Evolutionary conservation across 345 rosid species (phyloP).

Genomic region (Salix purpurea): DNA sequence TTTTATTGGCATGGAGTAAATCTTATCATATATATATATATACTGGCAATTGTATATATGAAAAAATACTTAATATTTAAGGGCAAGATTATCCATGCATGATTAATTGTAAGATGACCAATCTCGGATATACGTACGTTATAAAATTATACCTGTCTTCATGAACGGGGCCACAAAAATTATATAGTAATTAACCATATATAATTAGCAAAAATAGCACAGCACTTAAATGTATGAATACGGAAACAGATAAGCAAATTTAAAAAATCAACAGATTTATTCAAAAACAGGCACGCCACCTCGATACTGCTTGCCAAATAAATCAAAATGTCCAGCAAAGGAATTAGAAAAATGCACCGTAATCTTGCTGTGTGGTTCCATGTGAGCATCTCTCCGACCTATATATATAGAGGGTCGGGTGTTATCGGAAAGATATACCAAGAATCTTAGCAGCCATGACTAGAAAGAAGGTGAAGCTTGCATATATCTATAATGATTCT

Average conservation of each 20-base stretch:
- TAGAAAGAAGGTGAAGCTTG: conserved; percentile 54
- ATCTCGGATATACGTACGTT: too few relatives aligned
- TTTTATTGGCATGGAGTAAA: too few relatives aligned
- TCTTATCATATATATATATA: too few relatives aligned
- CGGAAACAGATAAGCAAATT: neutral
- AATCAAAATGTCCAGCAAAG: neutral
- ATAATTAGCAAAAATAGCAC: neutral
- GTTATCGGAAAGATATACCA: neutral
- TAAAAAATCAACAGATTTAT: too few relatives aligned
- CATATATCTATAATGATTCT: conserved; percentile 41
- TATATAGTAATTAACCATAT: neutral
- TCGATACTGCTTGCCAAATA: neutral
- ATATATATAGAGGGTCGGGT: neutral
- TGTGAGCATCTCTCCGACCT: neutral
- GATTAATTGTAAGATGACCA: too few relatives aligned
- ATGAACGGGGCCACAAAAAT: neutral
- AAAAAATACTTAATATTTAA: too few relatives aligned
- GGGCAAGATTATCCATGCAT: too few relatives aligned
- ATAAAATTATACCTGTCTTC: too few relatives aligned
- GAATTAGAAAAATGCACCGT: neutral
- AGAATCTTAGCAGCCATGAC: conserved; percentile 30
- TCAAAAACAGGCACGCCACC: neutral
- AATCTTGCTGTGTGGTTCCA: neutral
- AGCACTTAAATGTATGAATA: neutral
- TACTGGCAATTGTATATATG: too few relatives aligned